Evolutionary conservation across 192 early-diverging fungal species (phyloP).

Genomic region (Linnemannia exigua): DNA sequence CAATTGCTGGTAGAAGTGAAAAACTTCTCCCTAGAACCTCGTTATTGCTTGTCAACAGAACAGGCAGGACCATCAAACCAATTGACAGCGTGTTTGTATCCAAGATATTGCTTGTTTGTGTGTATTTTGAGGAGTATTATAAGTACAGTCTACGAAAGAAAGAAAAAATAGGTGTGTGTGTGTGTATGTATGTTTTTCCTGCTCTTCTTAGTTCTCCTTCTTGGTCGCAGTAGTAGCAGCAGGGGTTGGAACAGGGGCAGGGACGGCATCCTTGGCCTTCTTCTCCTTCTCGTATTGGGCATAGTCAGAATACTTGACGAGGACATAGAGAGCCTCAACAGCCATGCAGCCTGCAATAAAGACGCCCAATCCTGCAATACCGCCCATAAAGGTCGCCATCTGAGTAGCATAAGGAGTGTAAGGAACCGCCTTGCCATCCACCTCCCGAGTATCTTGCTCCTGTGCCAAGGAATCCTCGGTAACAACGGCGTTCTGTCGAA

Average conservation of each 20-base stretch:
- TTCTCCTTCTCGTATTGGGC: neutral
- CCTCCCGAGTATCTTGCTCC: constrained; percentile 6
- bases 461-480: constrained; percentile 7
- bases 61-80: too few species aligned
- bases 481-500: constrained; percentile 15
- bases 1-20: too few species aligned
- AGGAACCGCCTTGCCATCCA: neutral
- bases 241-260: too few species aligned
- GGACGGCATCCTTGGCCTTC: neutral
- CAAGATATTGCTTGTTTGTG: neutral
- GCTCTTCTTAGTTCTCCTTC: neutral
- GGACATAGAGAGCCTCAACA: constrained; percentile 20
- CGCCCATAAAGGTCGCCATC: constrained; percentile 16
- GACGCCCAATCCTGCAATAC: neutral
- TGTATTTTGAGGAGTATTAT: neutral
- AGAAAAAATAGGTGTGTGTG: neutral
- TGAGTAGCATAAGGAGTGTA: constrained; percentile 9
- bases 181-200: neutral
- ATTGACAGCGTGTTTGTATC: neutral
- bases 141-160: neutral
- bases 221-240: constrained; percentile 1
- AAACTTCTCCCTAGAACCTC: too few species aligned
- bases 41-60: too few species aligned
- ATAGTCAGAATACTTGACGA: neutral
- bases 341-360: constrained; percentile 1